These are phyloP conservation scores for Mortierella alpina DNA, from an alignment of 192 early-diverging fungal genomes.

Conservation along the genomic window DNA sequence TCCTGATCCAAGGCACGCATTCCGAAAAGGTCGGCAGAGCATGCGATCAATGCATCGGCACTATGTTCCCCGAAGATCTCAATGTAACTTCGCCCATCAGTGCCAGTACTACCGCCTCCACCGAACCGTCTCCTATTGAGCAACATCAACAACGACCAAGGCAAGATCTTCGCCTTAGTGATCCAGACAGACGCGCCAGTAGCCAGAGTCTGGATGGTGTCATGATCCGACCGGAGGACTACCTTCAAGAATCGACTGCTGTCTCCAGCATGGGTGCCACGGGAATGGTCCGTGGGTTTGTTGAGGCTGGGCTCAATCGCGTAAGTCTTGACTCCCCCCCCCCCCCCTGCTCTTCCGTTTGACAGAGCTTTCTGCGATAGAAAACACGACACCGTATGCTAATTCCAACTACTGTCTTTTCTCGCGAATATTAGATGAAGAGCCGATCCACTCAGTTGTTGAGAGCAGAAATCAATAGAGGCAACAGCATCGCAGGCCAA, in stretches of 20 bases:
- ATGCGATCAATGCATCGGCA: slow-evolving; percentile 55
- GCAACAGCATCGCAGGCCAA: neutral
- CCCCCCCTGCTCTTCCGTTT: neutral
- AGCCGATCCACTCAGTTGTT: slow-evolving; percentile 11
- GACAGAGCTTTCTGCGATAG: neutral
- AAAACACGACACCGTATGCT: neutral
- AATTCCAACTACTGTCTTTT: neutral
- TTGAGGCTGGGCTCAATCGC: slow-evolving; percentile 42
- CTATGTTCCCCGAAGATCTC: slow-evolving; percentile 56
- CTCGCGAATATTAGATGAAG: slow-evolving; percentile 25
- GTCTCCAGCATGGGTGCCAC: slow-evolving; percentile 7
- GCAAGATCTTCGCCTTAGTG: neutral
- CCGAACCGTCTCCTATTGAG: slow-evolving; percentile 18
- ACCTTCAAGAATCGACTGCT: neutral
- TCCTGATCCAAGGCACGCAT: slow-evolving; percentile 45
- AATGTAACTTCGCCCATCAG: neutral
- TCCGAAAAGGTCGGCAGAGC: slow-evolving; percentile 55
- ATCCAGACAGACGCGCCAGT: slow-evolving; percentile 14
- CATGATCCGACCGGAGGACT: slow-evolving; percentile 30
- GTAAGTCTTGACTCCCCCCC: slow-evolving; percentile 26
- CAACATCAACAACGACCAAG: neutral
- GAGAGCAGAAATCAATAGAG: neutral
- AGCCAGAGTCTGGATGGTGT: slow-evolving; percentile 32
- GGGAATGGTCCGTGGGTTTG: slow-evolving; percentile 45
- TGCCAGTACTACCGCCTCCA: neutral